phyloP scores from a whole-genome alignment of 257 asterid species.

The Ilex aquifolium region DNA sequence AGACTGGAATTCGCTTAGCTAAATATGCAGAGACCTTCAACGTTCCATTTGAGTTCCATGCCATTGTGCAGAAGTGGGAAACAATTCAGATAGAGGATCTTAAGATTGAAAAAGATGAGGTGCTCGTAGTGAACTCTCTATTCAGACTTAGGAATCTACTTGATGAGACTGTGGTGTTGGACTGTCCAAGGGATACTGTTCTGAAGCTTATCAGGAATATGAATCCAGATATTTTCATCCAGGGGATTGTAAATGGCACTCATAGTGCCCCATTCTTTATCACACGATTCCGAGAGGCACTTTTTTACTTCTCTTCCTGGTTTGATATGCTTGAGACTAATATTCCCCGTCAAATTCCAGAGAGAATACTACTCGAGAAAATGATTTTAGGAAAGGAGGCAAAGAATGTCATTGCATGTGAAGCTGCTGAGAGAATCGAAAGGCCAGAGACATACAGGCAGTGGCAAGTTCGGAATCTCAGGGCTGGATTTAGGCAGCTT shows the following conservation, averaged over 20 bases:
- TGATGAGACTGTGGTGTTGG: constrained; percentile 35
- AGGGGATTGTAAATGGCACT: constrained; percentile 39
- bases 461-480: constrained; percentile 29
- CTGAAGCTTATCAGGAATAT: constrained; percentile 29
- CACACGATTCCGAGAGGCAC: constrained; percentile 39
- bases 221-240: constrained; percentile 28
- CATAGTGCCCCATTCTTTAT: constrained; percentile 40
- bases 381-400: constrained; percentile 35
- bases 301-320: constrained; percentile 36
- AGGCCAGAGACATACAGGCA: constrained; percentile 49
- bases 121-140: constrained; percentile 31
- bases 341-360: constrained; percentile 34
- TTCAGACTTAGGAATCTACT: constrained; percentile 32
- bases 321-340: constrained; percentile 42
- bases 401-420: constrained; percentile 45
- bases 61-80: constrained; percentile 46
- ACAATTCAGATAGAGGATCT: constrained; percentile 32
- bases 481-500: constrained; percentile 38
- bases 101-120: constrained; percentile 32
- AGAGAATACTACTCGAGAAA: constrained; percentile 33
- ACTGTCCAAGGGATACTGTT: constrained; percentile 36
- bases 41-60: constrained; percentile 37
- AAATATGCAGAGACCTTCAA: constrained; percentile 33
- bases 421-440: constrained; percentile 41
- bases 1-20: constrained; percentile 37